Evolutionary conservation across 345 rosid genomes (phyloP), one percentile per base, ranked within the genome.

Genomic region (Turritis glabra): DNA sequence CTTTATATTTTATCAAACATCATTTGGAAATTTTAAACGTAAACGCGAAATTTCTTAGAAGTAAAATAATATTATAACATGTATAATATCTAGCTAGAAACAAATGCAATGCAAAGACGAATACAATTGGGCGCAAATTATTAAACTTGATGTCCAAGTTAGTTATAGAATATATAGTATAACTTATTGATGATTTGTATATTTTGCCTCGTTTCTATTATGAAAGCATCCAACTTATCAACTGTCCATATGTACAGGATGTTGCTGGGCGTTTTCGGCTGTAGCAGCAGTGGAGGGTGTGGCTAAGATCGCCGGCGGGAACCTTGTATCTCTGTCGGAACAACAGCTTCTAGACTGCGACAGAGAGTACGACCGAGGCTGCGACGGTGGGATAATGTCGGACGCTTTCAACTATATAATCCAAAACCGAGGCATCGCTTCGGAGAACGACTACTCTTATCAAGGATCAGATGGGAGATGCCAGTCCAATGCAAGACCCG

Each of bases 261-360:
- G 81, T 77, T 88, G 93, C 48, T 86, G 89, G 90, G 93, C 90
- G 48, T 88, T 85, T 69, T 84, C 91, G 2, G 82, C 91, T 0
- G 86, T 86, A 57, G 91, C 88, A 61, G 91, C 88, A 44, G 80
- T 76, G 43, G 80, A 76, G 62, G 80, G 80, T 32, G 64, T 76
- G 50, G 2, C 40, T 53, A 76, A 69, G 59, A 76, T 76, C 64
- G 33, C 75, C 9, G n/a, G 27, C 8, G 55, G 71, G 33, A 76
- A 61, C 2, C 80, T 76, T 26, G 10, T 68, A 18, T 69, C 75
- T 61, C 41, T 76, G 14, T 76, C 80, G 44, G 71, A 76, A 33
- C 80, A 76, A 44, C 75, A 76, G 30, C 80, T 76, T 32, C 23
- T 76, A 41, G 80, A 76, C 14, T 76, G 80, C 11, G 80, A 76